A percentile compares a stretch with the other conserved stretches of the same genome.
Evolutionary conservation across 2,329 filamentous ascomycete species (phyloP).

Genomic region (Ascochyta pisi): DNA sequence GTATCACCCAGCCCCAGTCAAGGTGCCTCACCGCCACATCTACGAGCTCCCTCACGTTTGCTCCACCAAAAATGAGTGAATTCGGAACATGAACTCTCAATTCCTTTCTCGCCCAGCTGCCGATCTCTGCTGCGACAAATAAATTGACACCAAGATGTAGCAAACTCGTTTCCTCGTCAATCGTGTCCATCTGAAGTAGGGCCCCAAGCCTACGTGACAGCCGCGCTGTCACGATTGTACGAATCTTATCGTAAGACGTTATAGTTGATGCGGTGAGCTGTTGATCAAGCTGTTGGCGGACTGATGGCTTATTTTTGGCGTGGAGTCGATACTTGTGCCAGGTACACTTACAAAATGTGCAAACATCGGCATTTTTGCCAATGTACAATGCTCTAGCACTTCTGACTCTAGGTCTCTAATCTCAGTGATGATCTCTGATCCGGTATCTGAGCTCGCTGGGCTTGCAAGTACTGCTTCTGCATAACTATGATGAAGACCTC

Average conservation of each 20-base stretch:
- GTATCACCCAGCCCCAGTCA: neutral
- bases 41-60: conserved; percentile 10
- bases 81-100: conserved; percentile 13
- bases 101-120: conserved; percentile 32
- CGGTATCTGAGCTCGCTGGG: conserved; percentile 3
- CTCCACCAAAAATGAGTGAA: conserved; percentile 12
- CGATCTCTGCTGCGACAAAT: conserved; percentile 32
- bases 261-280: neutral
- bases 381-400: neutral
- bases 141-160: conserved; percentile 33
- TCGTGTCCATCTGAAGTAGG: neutral
- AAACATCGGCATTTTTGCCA: neutral
- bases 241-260: neutral
- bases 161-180: neutral
- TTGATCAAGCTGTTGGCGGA: neutral
- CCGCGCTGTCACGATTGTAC: neutral
- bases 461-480: conserved; percentile 11
- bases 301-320: neutral
- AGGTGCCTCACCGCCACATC: neutral
- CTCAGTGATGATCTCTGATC: conserved; percentile 19
- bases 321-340: neutral
- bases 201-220: neutral
- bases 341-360: neutral
- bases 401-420: conserved; percentile 10
- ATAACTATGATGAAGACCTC: conserved; percentile 20